Conservation (phyloP, 2,329 filamentous ascomycete genomes). For the Tolypocladium endophyticum region DNA sequence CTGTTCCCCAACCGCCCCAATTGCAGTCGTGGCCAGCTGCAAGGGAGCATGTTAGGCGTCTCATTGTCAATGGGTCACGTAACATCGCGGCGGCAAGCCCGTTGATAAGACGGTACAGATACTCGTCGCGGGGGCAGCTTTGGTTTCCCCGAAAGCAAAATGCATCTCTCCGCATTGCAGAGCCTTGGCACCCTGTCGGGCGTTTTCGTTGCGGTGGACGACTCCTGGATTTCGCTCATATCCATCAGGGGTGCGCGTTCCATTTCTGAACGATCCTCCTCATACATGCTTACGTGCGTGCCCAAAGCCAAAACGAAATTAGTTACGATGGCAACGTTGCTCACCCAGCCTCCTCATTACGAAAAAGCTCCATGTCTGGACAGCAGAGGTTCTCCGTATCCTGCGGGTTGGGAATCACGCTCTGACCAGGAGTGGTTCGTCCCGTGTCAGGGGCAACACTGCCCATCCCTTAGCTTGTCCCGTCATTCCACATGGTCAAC, state of each 20-base stretch:
- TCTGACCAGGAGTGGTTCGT: background rate
- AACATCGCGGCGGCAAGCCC: background rate
- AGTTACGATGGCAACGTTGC: background rate
- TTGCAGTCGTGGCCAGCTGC: background rate
- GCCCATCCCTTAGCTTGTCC: background rate
- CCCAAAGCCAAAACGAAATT: background rate
- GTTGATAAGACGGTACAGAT: too few relatives aligned
- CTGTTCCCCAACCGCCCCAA: background rate
- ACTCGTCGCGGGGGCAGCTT: background rate
- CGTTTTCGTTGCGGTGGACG: background rate
- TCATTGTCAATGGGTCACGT: background rate
- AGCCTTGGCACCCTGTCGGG: background rate
- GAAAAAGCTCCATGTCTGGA: background rate
- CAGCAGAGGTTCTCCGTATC: background rate
- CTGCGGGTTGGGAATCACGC: background rate
- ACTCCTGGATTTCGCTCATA: background rate
- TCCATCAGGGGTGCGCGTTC: background rate
- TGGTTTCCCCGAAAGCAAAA: background rate
- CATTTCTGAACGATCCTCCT: background rate
- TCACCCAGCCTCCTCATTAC: background rate
- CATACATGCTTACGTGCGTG: too few relatives aligned
- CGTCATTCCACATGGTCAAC: background rate
- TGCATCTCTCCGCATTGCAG: background rate
- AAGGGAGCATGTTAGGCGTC: background rate
- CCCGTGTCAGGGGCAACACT: background rate